Conservation (phyloP, 2,329 filamentous ascomycete species). For the Penicillium hordei region DNA sequence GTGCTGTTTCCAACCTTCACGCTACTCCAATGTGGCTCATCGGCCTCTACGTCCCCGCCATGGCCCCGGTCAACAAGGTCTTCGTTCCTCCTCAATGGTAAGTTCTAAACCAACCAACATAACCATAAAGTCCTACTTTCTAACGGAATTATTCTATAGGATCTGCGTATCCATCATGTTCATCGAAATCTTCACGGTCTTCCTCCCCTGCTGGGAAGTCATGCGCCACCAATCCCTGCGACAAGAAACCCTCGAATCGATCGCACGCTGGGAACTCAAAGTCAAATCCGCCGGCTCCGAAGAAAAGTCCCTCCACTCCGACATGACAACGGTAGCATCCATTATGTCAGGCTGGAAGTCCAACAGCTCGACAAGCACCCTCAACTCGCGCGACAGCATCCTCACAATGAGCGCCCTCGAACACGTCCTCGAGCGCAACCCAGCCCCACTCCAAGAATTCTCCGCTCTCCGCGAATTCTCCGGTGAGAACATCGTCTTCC, state of each 20-base stretch:
- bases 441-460: conserved; percentile 61
- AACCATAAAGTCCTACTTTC: not conserved
- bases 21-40: conserved; percentile 67
- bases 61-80: conserved; percentile 55
- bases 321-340: conserved; percentile 32
- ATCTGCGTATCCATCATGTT: conserved; percentile 61
- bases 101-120: not conserved
- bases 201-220: conserved; percentile 63
- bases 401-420: conserved; percentile 64
- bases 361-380: conserved; percentile 42
- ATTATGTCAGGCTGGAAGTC: conserved; percentile 31
- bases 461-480: conserved; percentile 67
- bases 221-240: conserved; percentile 36
- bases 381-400: conserved; percentile 48
- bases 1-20: conserved; percentile 53
- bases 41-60: conserved; percentile 54
- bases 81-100: conserved; percentile 61
- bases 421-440: conserved; percentile 58
- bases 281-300: conserved; percentile 27
- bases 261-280: conserved; percentile 42
- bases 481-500: conserved; percentile 69
- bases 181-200: conserved; percentile 64
- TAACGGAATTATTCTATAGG: conserved; percentile 7
- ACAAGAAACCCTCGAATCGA: conserved; percentile 38
- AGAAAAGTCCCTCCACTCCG: conserved; percentile 30